These are phyloP conservation scores for Starmerella bombi DNA, from an alignment of 805 yeast genomes.

Conservation along the genomic window DNA sequence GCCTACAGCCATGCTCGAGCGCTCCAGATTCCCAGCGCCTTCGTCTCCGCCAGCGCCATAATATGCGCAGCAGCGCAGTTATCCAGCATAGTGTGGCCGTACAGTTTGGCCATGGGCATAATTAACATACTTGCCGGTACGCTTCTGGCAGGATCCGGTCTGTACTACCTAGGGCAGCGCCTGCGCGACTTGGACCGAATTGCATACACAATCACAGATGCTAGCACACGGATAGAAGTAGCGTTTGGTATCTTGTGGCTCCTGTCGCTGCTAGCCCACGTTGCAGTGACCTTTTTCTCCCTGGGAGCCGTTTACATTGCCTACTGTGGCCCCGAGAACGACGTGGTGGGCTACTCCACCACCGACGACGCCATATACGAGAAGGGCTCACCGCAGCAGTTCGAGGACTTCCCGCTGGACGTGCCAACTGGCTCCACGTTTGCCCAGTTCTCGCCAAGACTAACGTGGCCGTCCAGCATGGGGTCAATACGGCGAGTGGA, in stretches of 20 bases:
- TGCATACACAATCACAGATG: background rate
- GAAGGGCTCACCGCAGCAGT: background rate
- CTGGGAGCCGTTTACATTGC: conserved; percentile 14
- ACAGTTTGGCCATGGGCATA: conserved; percentile 3
- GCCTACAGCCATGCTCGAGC: background rate
- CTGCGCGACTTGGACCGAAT: background rate
- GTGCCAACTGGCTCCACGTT: background rate
- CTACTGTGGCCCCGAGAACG: background rate
- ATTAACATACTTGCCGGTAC: background rate
- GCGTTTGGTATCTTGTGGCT: conserved; percentile 16
- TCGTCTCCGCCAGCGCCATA: conserved; percentile 8
- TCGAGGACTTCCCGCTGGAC: conserved; percentile 1
- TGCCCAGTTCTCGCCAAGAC: conserved; percentile 1
- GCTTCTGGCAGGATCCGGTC: conserved; percentile 9
- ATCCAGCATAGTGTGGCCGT: conserved; percentile 9
- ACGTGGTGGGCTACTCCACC: background rate
- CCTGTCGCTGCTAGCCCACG: conserved; percentile 2
- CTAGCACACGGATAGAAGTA: conserved; percentile 6
- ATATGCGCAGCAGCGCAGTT: conserved; percentile 1
- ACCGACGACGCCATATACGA: background rate
- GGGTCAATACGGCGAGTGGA: conserved; percentile 2
- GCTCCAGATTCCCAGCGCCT: conserved; percentile 13
- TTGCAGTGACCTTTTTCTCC: conserved; percentile 5
- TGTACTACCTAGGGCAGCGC: conserved; percentile 13
- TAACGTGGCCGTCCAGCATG: conserved; percentile 12